phyloP scores from a whole-genome alignment of 2,329 filamentous ascomycete species.

The Magnaporthiopsis rhizophila region DNA sequence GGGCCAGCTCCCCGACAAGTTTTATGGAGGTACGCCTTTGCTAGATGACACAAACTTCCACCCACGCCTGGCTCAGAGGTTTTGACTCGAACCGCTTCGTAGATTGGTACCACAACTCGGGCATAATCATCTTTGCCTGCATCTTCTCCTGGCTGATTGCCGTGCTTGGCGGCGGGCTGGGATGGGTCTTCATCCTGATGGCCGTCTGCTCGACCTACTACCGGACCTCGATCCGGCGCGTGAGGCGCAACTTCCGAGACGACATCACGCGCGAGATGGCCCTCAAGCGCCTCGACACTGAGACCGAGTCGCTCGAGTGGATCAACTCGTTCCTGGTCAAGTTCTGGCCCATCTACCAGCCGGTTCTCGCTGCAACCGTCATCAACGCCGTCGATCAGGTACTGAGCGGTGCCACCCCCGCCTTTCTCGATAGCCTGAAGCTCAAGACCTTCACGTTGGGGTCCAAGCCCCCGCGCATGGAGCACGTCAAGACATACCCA shows the following conservation, averaged over 20 bases:
- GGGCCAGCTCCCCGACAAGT: constrained; percentile 73
- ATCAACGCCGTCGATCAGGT: constrained; percentile 95
- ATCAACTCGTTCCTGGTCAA: constrained; percentile 98
- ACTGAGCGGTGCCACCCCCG: constrained; percentile 81
- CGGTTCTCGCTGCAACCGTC: constrained; percentile 84
- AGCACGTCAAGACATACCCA: constrained; percentile 97
- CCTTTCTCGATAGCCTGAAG: constrained; percentile 87
- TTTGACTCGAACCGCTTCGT: constrained; percentile 8
- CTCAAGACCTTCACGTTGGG: constrained; percentile 91
- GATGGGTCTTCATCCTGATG: constrained; percentile 92
- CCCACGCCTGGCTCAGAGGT: neutral
- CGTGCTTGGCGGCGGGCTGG: constrained; percentile 80
- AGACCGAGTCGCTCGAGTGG: constrained; percentile 92
- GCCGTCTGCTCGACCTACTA: constrained; percentile 91
- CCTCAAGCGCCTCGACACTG: constrained; percentile 79
- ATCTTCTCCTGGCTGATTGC: constrained; percentile 85
- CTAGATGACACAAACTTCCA: neutral
- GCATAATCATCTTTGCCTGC: constrained; percentile 88
- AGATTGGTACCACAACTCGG: constrained; percentile 99
- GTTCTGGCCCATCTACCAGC: constrained; percentile 98
- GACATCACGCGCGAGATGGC: constrained; percentile 80
- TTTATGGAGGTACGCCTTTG: constrained; percentile 65
- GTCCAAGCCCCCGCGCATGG: constrained; percentile 88
- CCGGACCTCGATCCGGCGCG: constrained; percentile 84
- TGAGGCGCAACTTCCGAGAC: constrained; percentile 92